Conservation (phyloP, 371 early-diverging fungal genomes). For the Batkoa obscura region DNA sequence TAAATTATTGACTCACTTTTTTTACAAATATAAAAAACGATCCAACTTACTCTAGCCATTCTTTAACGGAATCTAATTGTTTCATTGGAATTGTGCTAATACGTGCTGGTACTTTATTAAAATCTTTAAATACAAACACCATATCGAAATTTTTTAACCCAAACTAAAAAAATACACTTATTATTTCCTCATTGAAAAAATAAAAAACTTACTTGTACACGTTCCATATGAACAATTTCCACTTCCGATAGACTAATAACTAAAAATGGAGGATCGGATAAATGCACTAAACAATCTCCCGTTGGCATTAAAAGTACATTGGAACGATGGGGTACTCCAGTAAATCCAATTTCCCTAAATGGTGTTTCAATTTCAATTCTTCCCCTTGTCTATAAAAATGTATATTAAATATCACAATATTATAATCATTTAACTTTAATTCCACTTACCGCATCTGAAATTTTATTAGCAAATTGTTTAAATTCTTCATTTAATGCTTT, state of each 20-base stretch:
- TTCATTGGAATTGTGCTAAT: slow-evolving; percentile 93
- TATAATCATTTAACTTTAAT: background rate
- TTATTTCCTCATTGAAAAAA: slow-evolving; percentile 14
- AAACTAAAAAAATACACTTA: too few relatives aligned
- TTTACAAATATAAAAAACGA: slow-evolving; percentile 13
- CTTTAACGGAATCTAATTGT: slow-evolving; percentile 89
- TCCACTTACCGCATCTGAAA: slow-evolving; percentile 52
- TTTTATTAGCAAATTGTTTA: slow-evolving; percentile 77
- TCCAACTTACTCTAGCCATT: too few relatives aligned
- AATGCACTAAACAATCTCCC: slow-evolving; percentile 89
- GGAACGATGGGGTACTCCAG: slow-evolving; percentile 91
- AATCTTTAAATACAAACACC: slow-evolving; percentile 97
- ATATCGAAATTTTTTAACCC: slow-evolving; percentile 98
- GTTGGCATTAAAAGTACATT: slow-evolving; percentile 94
- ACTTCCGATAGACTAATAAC: slow-evolving; percentile 89
- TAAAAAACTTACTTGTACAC: slow-evolving; percentile 75
- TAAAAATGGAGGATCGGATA: slow-evolving; percentile 93
- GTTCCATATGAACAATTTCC: slow-evolving; percentile 95
- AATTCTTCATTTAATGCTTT: slow-evolving; percentile 88
- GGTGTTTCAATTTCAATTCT: slow-evolving; percentile 75
- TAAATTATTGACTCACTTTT: background rate
- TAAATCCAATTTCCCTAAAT: slow-evolving; percentile 86
- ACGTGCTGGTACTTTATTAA: slow-evolving; percentile 71
- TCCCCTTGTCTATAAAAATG: slow-evolving; percentile 45
- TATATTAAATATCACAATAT: background rate